A percentile compares a stretch with the other conserved stretches of the same genome.
These are phyloP conservation scores for Vachellia collinsii DNA, from an alignment of 306 rosid species.

Conservation along the genomic window DNA sequence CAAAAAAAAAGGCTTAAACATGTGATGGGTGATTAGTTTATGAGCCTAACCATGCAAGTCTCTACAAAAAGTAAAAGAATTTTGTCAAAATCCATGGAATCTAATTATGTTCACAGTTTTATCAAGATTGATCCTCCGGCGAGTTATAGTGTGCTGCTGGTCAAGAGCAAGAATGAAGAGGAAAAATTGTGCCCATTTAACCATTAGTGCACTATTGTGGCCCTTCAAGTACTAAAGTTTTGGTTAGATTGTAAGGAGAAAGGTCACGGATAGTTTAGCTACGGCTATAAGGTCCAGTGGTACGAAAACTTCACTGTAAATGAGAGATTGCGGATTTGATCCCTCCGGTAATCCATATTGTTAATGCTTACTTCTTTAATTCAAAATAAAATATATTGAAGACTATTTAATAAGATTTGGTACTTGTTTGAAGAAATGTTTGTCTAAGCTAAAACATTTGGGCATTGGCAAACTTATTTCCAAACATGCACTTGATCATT, in stretches of 20 bases:
- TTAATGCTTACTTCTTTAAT: too few relatives aligned
- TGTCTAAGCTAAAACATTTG: not conserved
- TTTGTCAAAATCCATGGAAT: conserved; percentile 15
- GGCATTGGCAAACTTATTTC: not conserved
- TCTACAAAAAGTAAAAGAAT: conserved; percentile 21
- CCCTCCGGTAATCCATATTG: too few relatives aligned
- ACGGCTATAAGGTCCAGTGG: not conserved
- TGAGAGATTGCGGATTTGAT: too few relatives aligned
- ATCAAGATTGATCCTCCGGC: conserved; percentile 2
- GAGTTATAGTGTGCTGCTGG: conserved; percentile 10
- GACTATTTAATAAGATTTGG: not conserved
- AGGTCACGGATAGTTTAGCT: not conserved
- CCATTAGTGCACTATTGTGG: not conserved
- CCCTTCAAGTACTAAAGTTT: not conserved
- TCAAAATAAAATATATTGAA: too few relatives aligned
- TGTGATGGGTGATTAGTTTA: conserved; percentile 52
- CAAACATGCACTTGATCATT: not conserved
- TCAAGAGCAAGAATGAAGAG: not conserved
- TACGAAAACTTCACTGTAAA: too few relatives aligned
- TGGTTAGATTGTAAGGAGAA: not conserved
- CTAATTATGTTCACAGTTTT: conserved; percentile 22
- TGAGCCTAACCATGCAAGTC: conserved; percentile 32
- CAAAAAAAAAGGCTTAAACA: conserved; percentile 45
- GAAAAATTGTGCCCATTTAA: not conserved
- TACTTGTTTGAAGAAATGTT: not conserved